Base-by-base conservation (phyloP, 495 filamentous ascomycete species). In the Tuber umbilicatum region DNA sequence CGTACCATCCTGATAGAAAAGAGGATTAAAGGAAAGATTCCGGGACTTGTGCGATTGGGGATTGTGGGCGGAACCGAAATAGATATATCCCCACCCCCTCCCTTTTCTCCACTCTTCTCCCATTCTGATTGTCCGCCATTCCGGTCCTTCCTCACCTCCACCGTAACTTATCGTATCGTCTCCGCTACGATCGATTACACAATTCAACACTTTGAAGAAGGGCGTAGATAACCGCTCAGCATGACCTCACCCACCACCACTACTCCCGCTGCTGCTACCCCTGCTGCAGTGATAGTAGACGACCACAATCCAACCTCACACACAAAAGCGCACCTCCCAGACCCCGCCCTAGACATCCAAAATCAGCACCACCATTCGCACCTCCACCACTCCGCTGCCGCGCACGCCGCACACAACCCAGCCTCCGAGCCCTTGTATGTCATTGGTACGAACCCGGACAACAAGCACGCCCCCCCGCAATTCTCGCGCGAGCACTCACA, bases 331-430 rank as follows among this genome's bases (percentile, higher is more conserved):
- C 55, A 17, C 55, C 31, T 19, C 79, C 45, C 81, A 35, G 85
- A 87, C 76, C 84, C 85, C 60, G 84, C 82, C 21, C 81, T 87
- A 2, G 80, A 86, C 45, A 80, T 83, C 42, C 71, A 82, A 37
- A 79, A 83, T 37, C 84, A 89, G 78, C 88, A 89, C 78, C 85
- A 83, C 41, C 87, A 89, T 76, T 74, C 70, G 9, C 88, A 90
- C 79, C 80, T 86, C 10, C 87, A 88, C 76, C 87, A 89, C 74
- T 74, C 74, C 6, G 79, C 76, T 69, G 82, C 80, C 17, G 76
- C 82, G 9, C 80, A 81, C 50, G 84, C 87, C n/a, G 83, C 85
- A 77, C 79, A 83, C 76, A 84, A 84, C 71, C 83, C 83, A 31
- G 60, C 85, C 16, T 84, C 89, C 60, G 84, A 88, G 70, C 80